Conservation (phyloP, 2,329 filamentous ascomycete species). For the Aspergillus intermedius region DNA sequence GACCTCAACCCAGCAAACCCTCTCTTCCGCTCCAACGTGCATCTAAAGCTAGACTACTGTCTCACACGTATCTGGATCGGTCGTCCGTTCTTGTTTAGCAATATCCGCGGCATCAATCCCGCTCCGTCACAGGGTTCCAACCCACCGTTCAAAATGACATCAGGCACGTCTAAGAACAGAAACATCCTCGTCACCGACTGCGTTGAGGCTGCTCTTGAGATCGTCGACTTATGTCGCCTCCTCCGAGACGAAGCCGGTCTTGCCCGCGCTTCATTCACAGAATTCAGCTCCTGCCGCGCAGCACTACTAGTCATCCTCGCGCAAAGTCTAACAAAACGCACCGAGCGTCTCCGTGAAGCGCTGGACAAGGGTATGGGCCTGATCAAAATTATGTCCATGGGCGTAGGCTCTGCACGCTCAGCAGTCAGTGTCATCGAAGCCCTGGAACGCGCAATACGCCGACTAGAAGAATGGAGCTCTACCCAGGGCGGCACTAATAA, state of each 20-base stretch:
- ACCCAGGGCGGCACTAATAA: conserved; percentile 23
- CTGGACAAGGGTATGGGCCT: conserved; percentile 46
- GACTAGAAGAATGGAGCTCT: conserved; percentile 41
- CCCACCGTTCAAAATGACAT: conserved; percentile 21
- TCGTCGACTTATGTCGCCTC: conserved; percentile 46
- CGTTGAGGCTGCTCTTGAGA: conserved; percentile 47
- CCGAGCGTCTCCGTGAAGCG: conserved; percentile 39
- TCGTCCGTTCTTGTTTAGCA: conserved; percentile 48
- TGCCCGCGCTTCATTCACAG: conserved; percentile 50
- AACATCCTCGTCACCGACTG: conserved; percentile 45
- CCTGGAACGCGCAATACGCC: conserved; percentile 44
- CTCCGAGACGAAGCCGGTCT: conserved; percentile 48
- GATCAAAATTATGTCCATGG: conserved; percentile 49
- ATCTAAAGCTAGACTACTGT: conserved; percentile 49
- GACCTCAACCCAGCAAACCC: conserved; percentile 37
- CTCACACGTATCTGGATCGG: conserved; percentile 50
- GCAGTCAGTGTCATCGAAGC: conserved; percentile 50
- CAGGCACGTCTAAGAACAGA: conserved; percentile 29
- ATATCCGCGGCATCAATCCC: conserved; percentile 24
- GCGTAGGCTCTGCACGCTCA: conserved; percentile 48
- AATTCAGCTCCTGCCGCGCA: conserved; percentile 51
- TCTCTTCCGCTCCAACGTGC: conserved; percentile 45
- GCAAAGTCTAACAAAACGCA: conserved; percentile 34
- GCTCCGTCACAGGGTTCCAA: conserved; percentile 10
- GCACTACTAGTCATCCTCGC: conserved; percentile 46